Evolutionary conservation across 2,329 filamentous ascomycete species (phyloP).

Genomic region (Alternaria incomplexa): DNA sequence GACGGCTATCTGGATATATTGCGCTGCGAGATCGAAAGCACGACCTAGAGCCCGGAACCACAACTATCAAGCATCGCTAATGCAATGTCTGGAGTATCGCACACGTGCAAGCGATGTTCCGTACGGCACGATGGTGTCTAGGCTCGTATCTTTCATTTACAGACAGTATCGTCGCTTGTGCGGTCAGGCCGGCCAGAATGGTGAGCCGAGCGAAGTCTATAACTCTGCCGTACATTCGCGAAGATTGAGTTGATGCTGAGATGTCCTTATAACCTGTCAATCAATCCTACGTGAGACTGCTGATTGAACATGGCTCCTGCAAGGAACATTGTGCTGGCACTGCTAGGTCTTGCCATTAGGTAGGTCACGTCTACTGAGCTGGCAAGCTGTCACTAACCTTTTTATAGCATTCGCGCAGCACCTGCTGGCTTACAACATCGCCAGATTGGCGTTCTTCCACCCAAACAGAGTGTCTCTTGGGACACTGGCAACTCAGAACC

Average conservation of each 20-base stretch:
- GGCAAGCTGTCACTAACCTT: constrained; percentile 5
- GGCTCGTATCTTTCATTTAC: constrained; percentile 45
- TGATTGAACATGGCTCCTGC: constrained; percentile 30
- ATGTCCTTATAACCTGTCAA: constrained; percentile 6
- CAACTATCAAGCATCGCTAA: constrained; percentile 22
- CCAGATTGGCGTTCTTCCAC: constrained; percentile 23
- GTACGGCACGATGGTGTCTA: constrained; percentile 21
- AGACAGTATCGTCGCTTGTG: constrained; percentile 28
- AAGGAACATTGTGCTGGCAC: constrained; percentile 28
- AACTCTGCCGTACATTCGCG: constrained; percentile 22
- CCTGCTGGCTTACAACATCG: constrained; percentile 25
- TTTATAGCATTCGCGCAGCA: constrained; percentile 24
- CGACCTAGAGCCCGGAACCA: constrained; percentile 36
- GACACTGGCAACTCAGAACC: constrained; percentile 16
- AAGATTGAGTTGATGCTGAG: constrained; percentile 8
- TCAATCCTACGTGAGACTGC: background rate
- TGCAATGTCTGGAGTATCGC: constrained; percentile 21
- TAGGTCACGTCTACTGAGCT: constrained; percentile 10
- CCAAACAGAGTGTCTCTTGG: constrained; percentile 25
- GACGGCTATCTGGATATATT: constrained; percentile 27
- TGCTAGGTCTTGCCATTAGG: constrained; percentile 36
- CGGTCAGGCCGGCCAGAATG: constrained; percentile 19
- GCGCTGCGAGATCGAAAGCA: constrained; percentile 21
- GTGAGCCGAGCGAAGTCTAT: constrained; percentile 29
- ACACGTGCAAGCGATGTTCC: constrained; percentile 26